A percentile compares a stretch with the other conserved stretches of the same genome.
Evolutionary conservation across 129 eudicot species (phyloP).

Genomic region (Artemisia argyi): DNA sequence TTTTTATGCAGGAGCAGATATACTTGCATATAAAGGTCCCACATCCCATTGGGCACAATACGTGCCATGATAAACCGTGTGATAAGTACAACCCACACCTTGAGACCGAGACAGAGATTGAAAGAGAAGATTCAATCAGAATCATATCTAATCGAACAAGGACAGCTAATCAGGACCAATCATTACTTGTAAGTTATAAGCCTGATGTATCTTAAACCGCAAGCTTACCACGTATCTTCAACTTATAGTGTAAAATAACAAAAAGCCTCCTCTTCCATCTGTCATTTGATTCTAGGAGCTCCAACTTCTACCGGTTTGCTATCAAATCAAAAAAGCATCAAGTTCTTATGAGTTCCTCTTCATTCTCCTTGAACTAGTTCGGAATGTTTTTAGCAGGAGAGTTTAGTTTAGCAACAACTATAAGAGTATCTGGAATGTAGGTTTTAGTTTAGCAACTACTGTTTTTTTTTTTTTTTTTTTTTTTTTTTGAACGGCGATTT

Average conservation of each 20-base stretch:
- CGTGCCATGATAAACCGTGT: slow-evolving; percentile 89
- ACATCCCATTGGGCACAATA: slow-evolving; percentile 81
- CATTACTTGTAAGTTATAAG: slow-evolving; percentile 10
- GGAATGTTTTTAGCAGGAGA: slow-evolving; percentile 67
- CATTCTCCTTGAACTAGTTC: slow-evolving; percentile 62
- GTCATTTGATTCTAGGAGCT: slow-evolving; percentile 64
- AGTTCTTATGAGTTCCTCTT: slow-evolving; percentile 72
- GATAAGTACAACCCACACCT: slow-evolving; percentile 65
- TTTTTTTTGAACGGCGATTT: too few species aligned
- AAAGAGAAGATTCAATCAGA: slow-evolving; percentile 83
- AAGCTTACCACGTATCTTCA: slow-evolving; percentile 78
- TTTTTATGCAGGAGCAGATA: slow-evolving; percentile 18
- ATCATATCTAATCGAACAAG: slow-evolving; percentile 55
- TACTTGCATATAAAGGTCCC: slow-evolving; percentile 62
- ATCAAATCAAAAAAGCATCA: background rate
- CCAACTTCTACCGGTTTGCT: slow-evolving; percentile 48
- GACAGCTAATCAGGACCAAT: slow-evolving; percentile 18
- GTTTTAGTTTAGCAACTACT: too few species aligned
- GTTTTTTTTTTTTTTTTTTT: too few species aligned
- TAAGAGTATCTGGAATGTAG: too few species aligned
- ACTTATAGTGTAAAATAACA: slow-evolving; percentile 56
- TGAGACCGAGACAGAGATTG: slow-evolving; percentile 32
- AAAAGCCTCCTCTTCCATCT: slow-evolving; percentile 75
- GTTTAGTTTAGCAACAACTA: slow-evolving; percentile 81
- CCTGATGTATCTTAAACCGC: slow-evolving; percentile 1